Percentiles rank a stretch among this genome's conserved stretches.
phyloP scores from a whole-genome alignment of 1,284 basidiomycete species.

The Naganishia sp. region DNA sequence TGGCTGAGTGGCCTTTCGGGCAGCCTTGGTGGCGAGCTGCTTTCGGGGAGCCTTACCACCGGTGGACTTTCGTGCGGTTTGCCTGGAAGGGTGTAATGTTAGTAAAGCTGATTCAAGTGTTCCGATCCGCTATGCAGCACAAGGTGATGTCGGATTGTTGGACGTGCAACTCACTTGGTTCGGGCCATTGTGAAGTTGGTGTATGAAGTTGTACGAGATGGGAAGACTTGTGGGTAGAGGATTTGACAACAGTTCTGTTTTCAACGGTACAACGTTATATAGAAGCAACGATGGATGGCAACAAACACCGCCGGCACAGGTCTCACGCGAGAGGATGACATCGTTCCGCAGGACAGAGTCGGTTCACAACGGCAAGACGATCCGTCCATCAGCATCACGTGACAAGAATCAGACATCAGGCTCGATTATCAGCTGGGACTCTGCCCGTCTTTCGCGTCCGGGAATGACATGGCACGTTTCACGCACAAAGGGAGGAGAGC shows the following conservation, averaged over 20 bases:
- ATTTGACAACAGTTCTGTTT: too few relatives aligned
- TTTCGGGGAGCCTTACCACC: slow-evolving; percentile 62
- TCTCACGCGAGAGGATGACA: not conserved
- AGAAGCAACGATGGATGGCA: not conserved
- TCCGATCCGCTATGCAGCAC: not conserved
- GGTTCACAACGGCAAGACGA: not conserved
- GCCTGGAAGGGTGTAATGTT: slow-evolving; percentile 48
- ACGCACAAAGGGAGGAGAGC: not conserved
- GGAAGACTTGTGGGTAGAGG: not conserved
- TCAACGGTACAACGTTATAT: slow-evolving; percentile 9
- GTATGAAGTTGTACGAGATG: not conserved
- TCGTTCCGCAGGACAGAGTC: slow-evolving; percentile 6
- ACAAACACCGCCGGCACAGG: not conserved
- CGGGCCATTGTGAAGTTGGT: slow-evolving; percentile 31
- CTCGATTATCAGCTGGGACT: not conserved
- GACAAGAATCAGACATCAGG: not conserved
- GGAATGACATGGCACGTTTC: not conserved
- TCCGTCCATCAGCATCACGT: slow-evolving; percentile 1
- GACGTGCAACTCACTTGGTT: slow-evolving; percentile 26
- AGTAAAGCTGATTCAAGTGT: not conserved
- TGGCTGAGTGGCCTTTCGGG: slow-evolving; percentile 56
- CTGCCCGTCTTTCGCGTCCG: not conserved
- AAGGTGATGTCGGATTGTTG: not conserved
- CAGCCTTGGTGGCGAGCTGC: slow-evolving; percentile 59
- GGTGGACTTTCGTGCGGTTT: slow-evolving; percentile 68